These are phyloP conservation scores for Crepidotus variabilis DNA, from an alignment of 768 basidiomycete species.

Conservation along the genomic window DNA sequence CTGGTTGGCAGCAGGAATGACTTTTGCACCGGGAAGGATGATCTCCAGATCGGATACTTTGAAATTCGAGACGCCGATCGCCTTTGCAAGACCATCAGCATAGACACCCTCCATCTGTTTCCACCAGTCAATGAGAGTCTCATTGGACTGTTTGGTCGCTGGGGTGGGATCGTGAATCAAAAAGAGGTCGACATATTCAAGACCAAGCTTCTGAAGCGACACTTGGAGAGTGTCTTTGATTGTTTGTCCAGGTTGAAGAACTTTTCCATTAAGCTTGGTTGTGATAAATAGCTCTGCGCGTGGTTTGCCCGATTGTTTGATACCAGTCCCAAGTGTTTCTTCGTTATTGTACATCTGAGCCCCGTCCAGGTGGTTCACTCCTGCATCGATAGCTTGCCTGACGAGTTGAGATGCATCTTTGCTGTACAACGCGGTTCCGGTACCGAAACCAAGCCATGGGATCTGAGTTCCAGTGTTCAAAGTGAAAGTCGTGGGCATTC, in stretches of 20 bases:
- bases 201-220: conserved; percentile 50
- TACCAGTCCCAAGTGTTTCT: conserved; percentile 44
- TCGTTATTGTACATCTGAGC: conserved; percentile 61
- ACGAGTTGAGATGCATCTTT: conserved; percentile 41
- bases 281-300: conserved; percentile 59
- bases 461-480: conserved; percentile 53
- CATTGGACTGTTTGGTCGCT: conserved; percentile 22
- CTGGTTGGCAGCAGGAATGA: conserved; percentile 70
- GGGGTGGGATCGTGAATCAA: conserved; percentile 51
- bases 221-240: conserved; percentile 45
- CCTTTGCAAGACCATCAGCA: conserved; percentile 40
- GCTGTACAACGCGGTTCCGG: conserved; percentile 48
- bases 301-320: conserved; percentile 45
- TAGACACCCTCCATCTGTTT: conserved; percentile 56
- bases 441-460: conserved; percentile 63
- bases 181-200: conserved; percentile 61
- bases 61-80: conserved; percentile 75
- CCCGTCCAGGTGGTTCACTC: conserved; percentile 62
- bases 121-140: conserved; percentile 52
- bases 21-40: conserved; percentile 44
- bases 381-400: conserved; percentile 46
- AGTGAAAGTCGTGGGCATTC: conserved; percentile 28
- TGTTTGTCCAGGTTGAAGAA: conserved; percentile 36
- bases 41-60: conserved; percentile 47
- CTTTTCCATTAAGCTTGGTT: conserved; percentile 43